Percentiles rank a stretch among this genome's conserved stretches.
Evolutionary conservation across 2,329 filamentous ascomycete genomes (phyloP).

Genomic region (Podosphaera fusca): DNA sequence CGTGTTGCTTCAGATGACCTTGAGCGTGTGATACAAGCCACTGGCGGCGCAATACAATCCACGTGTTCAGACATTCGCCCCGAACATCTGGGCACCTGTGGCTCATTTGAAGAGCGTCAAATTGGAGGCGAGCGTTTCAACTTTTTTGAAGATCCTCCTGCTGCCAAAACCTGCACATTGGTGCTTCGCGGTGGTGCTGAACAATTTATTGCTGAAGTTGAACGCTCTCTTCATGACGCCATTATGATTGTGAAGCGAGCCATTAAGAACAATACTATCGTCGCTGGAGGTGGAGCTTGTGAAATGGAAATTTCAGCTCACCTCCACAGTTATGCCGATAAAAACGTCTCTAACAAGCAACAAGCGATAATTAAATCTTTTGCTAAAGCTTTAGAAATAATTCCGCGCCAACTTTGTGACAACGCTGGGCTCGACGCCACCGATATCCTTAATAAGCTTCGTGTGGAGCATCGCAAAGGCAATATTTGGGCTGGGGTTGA

Average conservation of each 20-base stretch:
- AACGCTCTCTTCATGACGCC: conserved; percentile 90
- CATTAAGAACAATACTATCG: conserved; percentile 82
- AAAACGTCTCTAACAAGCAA: conserved; percentile 82
- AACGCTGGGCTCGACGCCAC: conserved; percentile 97
- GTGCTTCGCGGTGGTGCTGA: conserved; percentile 89
- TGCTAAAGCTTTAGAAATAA: conserved; percentile 88
- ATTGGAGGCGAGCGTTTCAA: conserved; percentile 96
- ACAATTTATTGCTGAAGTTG: conserved; percentile 97
- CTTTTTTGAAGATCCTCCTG: conserved; percentile 89
- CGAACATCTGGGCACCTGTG: conserved; percentile 79
- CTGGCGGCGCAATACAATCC: conserved; percentile 75
- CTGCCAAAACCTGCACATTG: conserved; percentile 89
- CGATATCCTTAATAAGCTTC: conserved; percentile 86
- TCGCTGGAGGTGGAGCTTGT: conserved; percentile 77
- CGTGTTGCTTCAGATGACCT: conserved; percentile 80
- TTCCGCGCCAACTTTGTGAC: conserved; percentile 91
- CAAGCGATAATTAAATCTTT: conserved; percentile 96
- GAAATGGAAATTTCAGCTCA: conserved; percentile 97
- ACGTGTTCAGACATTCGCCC: conserved; percentile 87
- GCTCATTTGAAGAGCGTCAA: conserved; percentile 79
- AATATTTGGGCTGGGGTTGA: conserved; percentile 90
- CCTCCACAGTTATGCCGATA: conserved; percentile 78
- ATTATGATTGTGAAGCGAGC: conserved; percentile 99
- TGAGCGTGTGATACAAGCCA: conserved; percentile 87
- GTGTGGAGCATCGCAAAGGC: conserved; percentile 87